A percentile compares a stretch with the other conserved stretches of the same genome.
phyloP scores from a whole-genome alignment of 306 rosid genomes.

The Astragalus membranaceus region DNA sequence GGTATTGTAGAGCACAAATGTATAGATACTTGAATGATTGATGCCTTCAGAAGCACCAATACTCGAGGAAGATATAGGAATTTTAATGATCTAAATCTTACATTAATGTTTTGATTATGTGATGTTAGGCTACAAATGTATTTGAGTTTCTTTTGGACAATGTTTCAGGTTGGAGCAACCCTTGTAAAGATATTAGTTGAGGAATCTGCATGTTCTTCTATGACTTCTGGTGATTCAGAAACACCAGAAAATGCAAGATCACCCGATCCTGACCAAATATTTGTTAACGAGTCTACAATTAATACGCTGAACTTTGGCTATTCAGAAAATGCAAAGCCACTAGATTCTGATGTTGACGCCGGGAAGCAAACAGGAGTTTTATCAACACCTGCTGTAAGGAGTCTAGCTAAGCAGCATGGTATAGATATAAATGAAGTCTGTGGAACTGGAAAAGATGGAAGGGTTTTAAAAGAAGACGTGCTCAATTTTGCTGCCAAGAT shows the following conservation, averaged over 20 bases:
- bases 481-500: constrained; percentile 50
- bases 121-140: background rate
- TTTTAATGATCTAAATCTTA: background rate
- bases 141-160: constrained; percentile 18
- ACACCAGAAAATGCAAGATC: constrained; percentile 17
- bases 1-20: background rate
- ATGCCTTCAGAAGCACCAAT: background rate
- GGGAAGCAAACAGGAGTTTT: constrained; percentile 39
- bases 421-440: constrained; percentile 59
- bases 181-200: constrained; percentile 55
- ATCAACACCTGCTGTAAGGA: constrained; percentile 77
- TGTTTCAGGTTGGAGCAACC: constrained; percentile 84
- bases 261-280: constrained; percentile 35
- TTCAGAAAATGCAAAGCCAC: constrained; percentile 23
- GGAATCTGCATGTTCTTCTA: constrained; percentile 32
- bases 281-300: constrained; percentile 31
- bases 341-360: constrained; percentile 28
- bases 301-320: constrained; percentile 2
- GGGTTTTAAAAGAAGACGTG: constrained; percentile 71
- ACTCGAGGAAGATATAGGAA: background rate
- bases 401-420: constrained; percentile 70
- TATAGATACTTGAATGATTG: background rate
- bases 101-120: background rate
- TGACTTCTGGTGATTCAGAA: constrained; percentile 19
- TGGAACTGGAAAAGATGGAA: constrained; percentile 84